These are phyloP conservation scores for Chytriomyces hyalinus DNA, from an alignment of 192 early-diverging fungal species.

Conservation along the genomic window DNA sequence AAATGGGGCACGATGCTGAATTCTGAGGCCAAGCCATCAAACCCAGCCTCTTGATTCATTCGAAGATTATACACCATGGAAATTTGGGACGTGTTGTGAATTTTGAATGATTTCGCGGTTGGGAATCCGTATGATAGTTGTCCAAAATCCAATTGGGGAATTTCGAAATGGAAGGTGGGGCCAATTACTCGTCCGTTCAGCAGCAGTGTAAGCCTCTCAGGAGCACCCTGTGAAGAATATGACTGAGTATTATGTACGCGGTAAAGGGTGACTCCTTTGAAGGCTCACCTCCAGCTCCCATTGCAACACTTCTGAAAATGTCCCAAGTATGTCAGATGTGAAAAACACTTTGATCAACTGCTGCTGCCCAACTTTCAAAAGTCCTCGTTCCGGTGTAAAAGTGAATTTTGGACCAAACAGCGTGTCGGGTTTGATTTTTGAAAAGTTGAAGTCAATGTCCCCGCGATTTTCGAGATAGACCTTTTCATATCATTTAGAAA, in stretches of 20 bases:
- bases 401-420: slow-evolving; percentile 57
- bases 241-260: slow-evolving; percentile 4
- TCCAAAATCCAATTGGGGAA: slow-evolving; percentile 49
- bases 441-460: slow-evolving; percentile 53
- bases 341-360: slow-evolving; percentile 50
- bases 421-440: slow-evolving; percentile 22
- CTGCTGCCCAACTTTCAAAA: slow-evolving; percentile 51
- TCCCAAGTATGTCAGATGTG: slow-evolving; percentile 53
- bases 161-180: slow-evolving; percentile 60
- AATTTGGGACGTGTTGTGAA: slow-evolving; percentile 62
- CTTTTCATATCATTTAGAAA: slow-evolving; percentile 38
- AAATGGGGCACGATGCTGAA: slow-evolving; percentile 43
- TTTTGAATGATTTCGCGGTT: slow-evolving; percentile 29
- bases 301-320: slow-evolving; percentile 60
- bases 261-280: not conserved
- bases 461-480: slow-evolving; percentile 63
- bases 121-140: slow-evolving; percentile 56
- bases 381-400: slow-evolving; percentile 53
- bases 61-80: slow-evolving; percentile 54
- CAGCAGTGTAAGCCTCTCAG: slow-evolving; percentile 45
- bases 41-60: slow-evolving; percentile 1
- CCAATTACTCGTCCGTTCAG: slow-evolving; percentile 61
- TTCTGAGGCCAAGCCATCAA: slow-evolving; percentile 29
- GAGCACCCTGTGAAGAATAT: slow-evolving; percentile 47
- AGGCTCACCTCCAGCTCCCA: slow-evolving; percentile 56